Percentiles rank a stretch among this genome's conserved stretches.
Evolutionary conservation across 2,329 filamentous ascomycete genomes (phyloP).

Genomic region (Ciborinia camelliae): DNA sequence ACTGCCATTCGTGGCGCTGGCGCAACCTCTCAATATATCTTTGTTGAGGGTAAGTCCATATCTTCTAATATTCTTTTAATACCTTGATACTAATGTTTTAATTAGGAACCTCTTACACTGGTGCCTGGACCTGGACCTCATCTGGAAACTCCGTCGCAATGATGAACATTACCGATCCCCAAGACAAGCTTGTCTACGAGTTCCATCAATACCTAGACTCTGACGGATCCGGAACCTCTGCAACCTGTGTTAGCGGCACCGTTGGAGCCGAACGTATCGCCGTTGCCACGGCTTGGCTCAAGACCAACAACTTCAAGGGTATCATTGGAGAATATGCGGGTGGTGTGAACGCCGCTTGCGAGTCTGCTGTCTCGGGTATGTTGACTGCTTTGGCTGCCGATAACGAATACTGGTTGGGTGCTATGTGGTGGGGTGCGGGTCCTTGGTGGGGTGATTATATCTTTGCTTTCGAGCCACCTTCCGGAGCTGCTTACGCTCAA

Average conservation of each 20-base stretch:
- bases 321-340: slow-evolving; percentile 55
- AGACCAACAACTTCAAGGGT: slow-evolving; percentile 49
- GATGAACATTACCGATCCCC: slow-evolving; percentile 49
- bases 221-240: slow-evolving; percentile 51
- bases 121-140: slow-evolving; percentile 40
- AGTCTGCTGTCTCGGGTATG: slow-evolving; percentile 48
- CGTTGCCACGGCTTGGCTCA: slow-evolving; percentile 52
- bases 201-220: slow-evolving; percentile 62
- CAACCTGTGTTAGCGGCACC: slow-evolving; percentile 49
- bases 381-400: slow-evolving; percentile 48
- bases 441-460: slow-evolving; percentile 51
- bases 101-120: slow-evolving; percentile 38
- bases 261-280: slow-evolving; percentile 51
- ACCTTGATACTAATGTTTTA: neutral
- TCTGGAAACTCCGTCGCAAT: slow-evolving; percentile 42
- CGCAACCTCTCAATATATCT: slow-evolving; percentile 53
- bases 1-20: slow-evolving; percentile 44
- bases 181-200: slow-evolving; percentile 55
- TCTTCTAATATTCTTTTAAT: neutral
- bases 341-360: slow-evolving; percentile 49
- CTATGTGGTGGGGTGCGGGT: slow-evolving; percentile 53
- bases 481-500: slow-evolving; percentile 38
- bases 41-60: slow-evolving; percentile 47
- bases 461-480: slow-evolving; percentile 48
- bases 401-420: slow-evolving; percentile 51